Percentiles rank a stretch among this genome's conserved stretches.
phyloP scores from a whole-genome alignment of 2,329 filamentous ascomycete genomes.

The Blumeria graminis region DNA sequence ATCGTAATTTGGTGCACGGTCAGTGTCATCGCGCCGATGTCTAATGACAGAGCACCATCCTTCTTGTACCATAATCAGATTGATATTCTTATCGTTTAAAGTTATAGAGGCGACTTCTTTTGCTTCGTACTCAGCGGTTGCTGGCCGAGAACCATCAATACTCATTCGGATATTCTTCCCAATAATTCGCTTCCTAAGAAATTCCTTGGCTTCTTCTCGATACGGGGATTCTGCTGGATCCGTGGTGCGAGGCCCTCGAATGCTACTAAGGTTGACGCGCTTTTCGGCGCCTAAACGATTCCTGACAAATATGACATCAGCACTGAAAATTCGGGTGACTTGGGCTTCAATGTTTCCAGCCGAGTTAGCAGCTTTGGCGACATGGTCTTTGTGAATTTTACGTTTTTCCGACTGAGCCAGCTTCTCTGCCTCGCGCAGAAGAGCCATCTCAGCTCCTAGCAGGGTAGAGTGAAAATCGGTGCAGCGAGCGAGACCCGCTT shows the following conservation, averaged over 20 bases:
- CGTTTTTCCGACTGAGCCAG: slow-evolving; percentile 52
- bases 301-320: slow-evolving; percentile 70
- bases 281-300: slow-evolving; percentile 71
- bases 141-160: slow-evolving; percentile 76
- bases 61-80: slow-evolving; percentile 63
- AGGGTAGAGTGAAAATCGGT: slow-evolving; percentile 90
- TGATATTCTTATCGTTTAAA: slow-evolving; percentile 67
- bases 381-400: slow-evolving; percentile 61
- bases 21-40: slow-evolving; percentile 82
- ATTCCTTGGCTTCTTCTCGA: slow-evolving; percentile 86
- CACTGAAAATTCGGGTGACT: slow-evolving; percentile 65
- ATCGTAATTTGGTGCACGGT: slow-evolving; percentile 85
- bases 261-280: slow-evolving; percentile 75
- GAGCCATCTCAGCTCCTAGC: slow-evolving; percentile 69
- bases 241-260: slow-evolving; percentile 73
- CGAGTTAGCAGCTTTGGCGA: slow-evolving; percentile 38
- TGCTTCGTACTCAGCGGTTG: slow-evolving; percentile 75
- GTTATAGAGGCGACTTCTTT: slow-evolving; percentile 81
- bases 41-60: slow-evolving; percentile 87
- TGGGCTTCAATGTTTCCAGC: slow-evolving; percentile 50
- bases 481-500: slow-evolving; percentile 74
- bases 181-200: slow-evolving; percentile 76
- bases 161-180: slow-evolving; percentile 83
- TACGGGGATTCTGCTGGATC: slow-evolving; percentile 77
- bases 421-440: slow-evolving; percentile 68